These are phyloP conservation scores for Rhododendron vialii DNA, from an alignment of 148 eudicot genomes.

Conservation along the genomic window DNA sequence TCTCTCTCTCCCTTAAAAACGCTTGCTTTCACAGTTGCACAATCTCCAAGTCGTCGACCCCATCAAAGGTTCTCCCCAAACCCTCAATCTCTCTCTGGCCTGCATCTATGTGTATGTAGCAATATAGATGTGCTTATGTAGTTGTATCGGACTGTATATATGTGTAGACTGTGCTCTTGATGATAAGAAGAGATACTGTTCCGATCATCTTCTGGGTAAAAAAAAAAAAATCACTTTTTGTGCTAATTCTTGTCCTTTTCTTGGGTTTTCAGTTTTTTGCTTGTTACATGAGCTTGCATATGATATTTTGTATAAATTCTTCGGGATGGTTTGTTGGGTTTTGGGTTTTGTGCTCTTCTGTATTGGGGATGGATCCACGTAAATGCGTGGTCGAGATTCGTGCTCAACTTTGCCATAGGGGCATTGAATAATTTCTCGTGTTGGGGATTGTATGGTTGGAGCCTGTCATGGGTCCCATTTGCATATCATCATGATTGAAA, in stretches of 20 bases:
- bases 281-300: neutral
- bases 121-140: neutral
- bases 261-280: neutral
- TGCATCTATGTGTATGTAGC: neutral
- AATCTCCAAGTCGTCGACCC: neutral
- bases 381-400: too few relatives aligned
- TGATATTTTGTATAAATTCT: neutral
- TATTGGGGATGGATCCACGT: too few relatives aligned
- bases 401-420: too few relatives aligned
- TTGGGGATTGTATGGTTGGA: neutral
- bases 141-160: neutral
- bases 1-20: constrained; percentile 6
- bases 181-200: neutral
- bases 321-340: neutral
- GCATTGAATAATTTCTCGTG: too few relatives aligned
- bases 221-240: neutral
- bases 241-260: neutral
- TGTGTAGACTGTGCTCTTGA: neutral
- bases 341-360: neutral
- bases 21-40: constrained; percentile 1
- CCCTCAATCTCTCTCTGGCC: neutral
- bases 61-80: constrained; percentile 5
- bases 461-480: neutral
- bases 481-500: neutral
- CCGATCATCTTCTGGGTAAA: neutral